A percentile compares a stretch with the other conserved stretches of the same genome.
These are phyloP conservation scores for Centaurea solstitialis DNA, from an alignment of 129 eudicot genomes.

Conservation along the genomic window DNA sequence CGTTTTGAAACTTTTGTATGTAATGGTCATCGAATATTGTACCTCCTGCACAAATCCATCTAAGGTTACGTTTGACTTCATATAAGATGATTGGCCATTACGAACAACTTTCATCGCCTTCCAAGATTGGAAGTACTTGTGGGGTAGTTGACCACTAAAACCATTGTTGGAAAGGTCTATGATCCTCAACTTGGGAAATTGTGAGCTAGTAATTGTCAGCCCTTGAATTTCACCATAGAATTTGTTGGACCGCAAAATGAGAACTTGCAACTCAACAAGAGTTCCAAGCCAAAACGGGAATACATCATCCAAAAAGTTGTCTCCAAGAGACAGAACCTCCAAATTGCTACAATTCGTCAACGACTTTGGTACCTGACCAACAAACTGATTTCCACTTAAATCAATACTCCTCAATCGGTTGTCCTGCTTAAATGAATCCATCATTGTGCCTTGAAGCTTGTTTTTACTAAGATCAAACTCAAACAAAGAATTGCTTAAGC, in stretches of 20 bases:
- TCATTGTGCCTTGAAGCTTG: neutral
- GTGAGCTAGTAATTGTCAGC: neutral
- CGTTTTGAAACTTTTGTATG: conserved; percentile 10
- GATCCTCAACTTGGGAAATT: conserved; percentile 12
- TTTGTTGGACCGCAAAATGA: conserved; percentile 11
- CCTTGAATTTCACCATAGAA: neutral
- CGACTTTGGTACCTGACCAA: neutral
- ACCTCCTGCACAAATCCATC: no score
- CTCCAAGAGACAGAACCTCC: neutral
- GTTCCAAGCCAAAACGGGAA: conserved; percentile 17
- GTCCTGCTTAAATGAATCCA: neutral
- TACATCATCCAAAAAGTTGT: neutral
- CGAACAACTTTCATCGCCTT: no score
- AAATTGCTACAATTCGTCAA: neutral
- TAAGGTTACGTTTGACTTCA: no score
- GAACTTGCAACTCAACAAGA: conserved; percentile 4
- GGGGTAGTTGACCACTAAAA: conserved; percentile 15
- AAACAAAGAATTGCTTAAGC: conserved; percentile 3
- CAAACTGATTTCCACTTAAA: conserved; percentile 6
- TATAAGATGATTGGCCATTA: no score
- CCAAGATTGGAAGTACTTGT: neutral
- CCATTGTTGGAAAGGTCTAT: conserved; percentile 21
- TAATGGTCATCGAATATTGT: neutral
- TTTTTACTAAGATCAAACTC: neutral
- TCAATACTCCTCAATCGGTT: neutral